Conservation (phyloP, 768 basidiomycete genomes). For the Termitomyces sp. region DNA sequence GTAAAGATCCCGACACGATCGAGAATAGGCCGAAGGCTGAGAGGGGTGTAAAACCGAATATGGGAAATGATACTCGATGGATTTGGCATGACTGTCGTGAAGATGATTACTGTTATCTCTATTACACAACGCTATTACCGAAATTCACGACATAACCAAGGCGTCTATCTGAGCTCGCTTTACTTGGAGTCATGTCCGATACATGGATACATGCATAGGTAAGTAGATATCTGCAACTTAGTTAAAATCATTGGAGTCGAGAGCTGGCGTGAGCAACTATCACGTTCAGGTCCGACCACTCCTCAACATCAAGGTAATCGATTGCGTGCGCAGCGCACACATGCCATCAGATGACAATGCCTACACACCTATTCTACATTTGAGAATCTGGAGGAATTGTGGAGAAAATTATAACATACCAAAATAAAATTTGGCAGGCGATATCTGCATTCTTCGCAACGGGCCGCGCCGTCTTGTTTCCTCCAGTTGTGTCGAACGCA, state of each 20-base stretch:
- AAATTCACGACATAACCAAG: too few species aligned
- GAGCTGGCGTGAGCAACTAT: background rate
- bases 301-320: slow-evolving; percentile 23
- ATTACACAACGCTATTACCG: too few species aligned
- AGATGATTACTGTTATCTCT: too few species aligned
- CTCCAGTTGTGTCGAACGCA: slow-evolving; percentile 48
- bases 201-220: too few species aligned
- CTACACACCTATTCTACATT: slow-evolving; percentile 34
- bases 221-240: background rate
- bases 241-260: background rate
- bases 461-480: slow-evolving; percentile 38
- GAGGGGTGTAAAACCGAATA: too few species aligned
- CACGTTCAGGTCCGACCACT: background rate
- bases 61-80: too few species aligned
- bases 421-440: slow-evolving; percentile 15
- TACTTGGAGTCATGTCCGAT: too few species aligned
- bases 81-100: too few species aligned
- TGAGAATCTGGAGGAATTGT: background rate
- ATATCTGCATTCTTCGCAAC: slow-evolving; percentile 42
- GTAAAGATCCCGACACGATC: too few species aligned
- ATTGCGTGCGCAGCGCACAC: slow-evolving; percentile 39
- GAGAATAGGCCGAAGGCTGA: too few species aligned
- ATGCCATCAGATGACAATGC: slow-evolving; percentile 34
- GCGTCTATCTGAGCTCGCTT: too few species aligned
- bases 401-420: slow-evolving; percentile 1